Base-by-base conservation (phyloP, 805 yeast species). In the Candida taoyuanica region DNA sequence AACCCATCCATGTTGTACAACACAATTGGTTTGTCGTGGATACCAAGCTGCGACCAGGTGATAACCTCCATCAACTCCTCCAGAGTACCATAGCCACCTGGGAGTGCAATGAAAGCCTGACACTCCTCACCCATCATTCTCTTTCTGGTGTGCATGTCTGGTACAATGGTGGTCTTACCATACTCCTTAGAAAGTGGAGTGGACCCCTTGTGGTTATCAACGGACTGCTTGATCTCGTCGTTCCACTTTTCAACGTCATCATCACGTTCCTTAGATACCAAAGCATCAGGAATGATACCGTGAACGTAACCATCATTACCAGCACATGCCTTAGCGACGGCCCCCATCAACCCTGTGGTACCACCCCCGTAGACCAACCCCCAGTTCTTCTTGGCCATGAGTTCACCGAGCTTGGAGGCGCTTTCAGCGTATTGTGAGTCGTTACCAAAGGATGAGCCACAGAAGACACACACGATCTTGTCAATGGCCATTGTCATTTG, bases 281-380 rank as follows among this genome's bases (percentile, higher is more conserved):
- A 67, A 0, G 95, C 94, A 49, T 74, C 75, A n/a, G 95, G 95
- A 40, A 87, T 86, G 49, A 86, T 73, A 5, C 95, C 96, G 50
- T 83, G 87, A 26, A 85, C 95, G 42, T 75, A 72, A 4, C 86
- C 88, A 9, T 74, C 74, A 31, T 63, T 68, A 20, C 56, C 58
- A 14, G 44, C 38, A 19, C 57, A 70, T 34, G 83, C 71, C 39
- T 74, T 70, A 8, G 91, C 89, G 40, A 85, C 76, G 4, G 75
- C 68, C 9, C 93, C 93, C 89, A 85, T 85, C 35, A 85, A 58
- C 4, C 93, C 91, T 2, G 88, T 82, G 24, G 91, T 79, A 16
- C 96, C 95, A 28, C 96, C 96, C 33, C 96, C 95, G 53, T 87
- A 86, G 8, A 86, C 91, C 29, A 86, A 64, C 3, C 86, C 86